Conservation (phyloP, 805 yeast species). For the Suhomyces sp. region DNA sequence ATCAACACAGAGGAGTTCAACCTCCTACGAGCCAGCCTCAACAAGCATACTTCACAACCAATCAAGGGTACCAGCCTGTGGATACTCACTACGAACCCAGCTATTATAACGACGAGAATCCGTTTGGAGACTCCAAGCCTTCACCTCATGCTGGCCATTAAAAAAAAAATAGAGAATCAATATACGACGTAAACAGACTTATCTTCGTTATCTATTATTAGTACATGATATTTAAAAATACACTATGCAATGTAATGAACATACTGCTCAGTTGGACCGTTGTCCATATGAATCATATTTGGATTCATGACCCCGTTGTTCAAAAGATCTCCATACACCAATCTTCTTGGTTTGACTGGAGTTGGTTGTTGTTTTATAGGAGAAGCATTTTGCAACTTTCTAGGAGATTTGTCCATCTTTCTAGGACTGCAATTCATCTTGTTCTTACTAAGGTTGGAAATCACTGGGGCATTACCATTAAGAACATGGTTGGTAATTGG, state of each 20-base stretch:
- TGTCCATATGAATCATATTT: not conserved
- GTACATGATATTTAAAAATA: too few species aligned
- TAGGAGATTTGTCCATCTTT: slow-evolving; percentile 5
- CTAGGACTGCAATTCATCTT: too few species aligned
- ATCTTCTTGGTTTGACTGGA: not conserved
- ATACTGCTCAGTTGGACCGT: slow-evolving; percentile 1
- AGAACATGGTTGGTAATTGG: slow-evolving; percentile 10
- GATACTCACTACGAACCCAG: not conserved
- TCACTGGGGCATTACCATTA: slow-evolving; percentile 5
- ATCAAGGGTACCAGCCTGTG: slow-evolving; percentile 16
- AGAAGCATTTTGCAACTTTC: slow-evolving; percentile 1
- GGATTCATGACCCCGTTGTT: too few species aligned
- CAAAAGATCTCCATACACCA: not conserved
- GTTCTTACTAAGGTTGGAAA: too few species aligned
- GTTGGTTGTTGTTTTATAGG: not conserved
- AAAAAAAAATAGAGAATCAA: not conserved
- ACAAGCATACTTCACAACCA: slow-evolving; percentile 14
- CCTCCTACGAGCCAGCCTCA: slow-evolving; percentile 10
- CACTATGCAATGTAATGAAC: slow-evolving; percentile 2
- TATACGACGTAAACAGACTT: too few species aligned
- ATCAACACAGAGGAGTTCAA: slow-evolving; percentile 10
- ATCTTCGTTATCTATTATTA: too few species aligned
- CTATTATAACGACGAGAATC: slow-evolving; percentile 10
- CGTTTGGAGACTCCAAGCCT: slow-evolving; percentile 7
- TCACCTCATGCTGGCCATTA: not conserved